Evolutionary conservation across 805 yeast species (phyloP).

Genomic region (Lachancea cidri): DNA sequence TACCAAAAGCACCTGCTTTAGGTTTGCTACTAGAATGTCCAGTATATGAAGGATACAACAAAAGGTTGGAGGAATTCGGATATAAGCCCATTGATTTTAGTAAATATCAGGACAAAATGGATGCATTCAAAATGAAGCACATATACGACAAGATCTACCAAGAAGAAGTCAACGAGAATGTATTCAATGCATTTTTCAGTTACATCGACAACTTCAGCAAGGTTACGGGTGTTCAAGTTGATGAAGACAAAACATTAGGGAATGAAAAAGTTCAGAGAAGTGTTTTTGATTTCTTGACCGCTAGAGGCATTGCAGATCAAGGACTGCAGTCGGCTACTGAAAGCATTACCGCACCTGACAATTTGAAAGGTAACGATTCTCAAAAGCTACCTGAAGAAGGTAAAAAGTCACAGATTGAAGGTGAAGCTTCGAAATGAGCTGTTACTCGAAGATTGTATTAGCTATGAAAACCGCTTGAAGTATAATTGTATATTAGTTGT

Average conservation of each 20-base stretch:
- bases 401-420: constrained; percentile 9
- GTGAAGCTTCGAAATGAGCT: not conserved
- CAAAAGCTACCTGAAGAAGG: constrained; percentile 11
- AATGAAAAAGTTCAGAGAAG: constrained; percentile 25
- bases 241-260: constrained; percentile 14
- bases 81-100: constrained; percentile 69
- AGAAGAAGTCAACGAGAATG: constrained; percentile 84
- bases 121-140: constrained; percentile 76
- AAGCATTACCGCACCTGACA: too few species aligned
- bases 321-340: not conserved
- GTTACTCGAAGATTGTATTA: constrained; percentile 5
- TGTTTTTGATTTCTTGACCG: constrained; percentile 39
- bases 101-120: constrained; percentile 63
- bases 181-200: constrained; percentile 84
- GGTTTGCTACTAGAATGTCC: constrained; percentile 90
- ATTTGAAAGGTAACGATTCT: too few species aligned
- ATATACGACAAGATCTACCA: constrained; percentile 90
- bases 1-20: constrained; percentile 96
- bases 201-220: constrained; percentile 75
- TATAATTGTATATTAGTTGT: too few species aligned
- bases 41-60: constrained; percentile 81
- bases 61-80: constrained; percentile 65
- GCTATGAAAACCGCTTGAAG: too few species aligned
- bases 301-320: constrained; percentile 32
- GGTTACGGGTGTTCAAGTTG: constrained; percentile 49